Evolutionary conservation across 352 stramenopile species (phyloP).

Genomic region (Phytopythium kandeliae): DNA sequence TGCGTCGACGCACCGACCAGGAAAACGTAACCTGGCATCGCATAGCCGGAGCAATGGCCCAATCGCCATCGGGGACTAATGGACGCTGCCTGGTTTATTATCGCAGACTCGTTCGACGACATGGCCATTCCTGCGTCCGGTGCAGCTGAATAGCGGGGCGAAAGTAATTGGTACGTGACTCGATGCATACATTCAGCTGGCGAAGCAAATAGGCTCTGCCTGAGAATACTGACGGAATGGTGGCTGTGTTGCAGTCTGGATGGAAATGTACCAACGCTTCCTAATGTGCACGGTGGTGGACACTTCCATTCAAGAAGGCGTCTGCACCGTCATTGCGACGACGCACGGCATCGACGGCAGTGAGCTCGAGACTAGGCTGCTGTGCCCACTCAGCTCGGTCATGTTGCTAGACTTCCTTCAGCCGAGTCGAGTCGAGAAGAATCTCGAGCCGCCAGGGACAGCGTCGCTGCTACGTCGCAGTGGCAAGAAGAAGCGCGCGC

Average conservation of each 20-base stretch:
- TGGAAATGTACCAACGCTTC: constrained; percentile 33
- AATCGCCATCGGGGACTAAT: too few species aligned
- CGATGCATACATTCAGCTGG: too few species aligned
- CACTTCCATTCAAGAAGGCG: constrained; percentile 15
- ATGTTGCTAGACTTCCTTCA: constrained; percentile 48
- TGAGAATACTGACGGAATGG: too few species aligned
- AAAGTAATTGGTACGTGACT: constrained; percentile 24
- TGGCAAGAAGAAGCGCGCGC: constrained; percentile 3
- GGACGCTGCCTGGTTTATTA: background rate
- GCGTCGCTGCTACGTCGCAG: constrained; percentile 23
- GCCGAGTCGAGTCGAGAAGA: constrained; percentile 4
- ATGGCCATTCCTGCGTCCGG: constrained; percentile 2
- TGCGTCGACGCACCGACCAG: constrained; percentile 24
- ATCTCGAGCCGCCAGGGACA: background rate
- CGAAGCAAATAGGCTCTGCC: too few species aligned
- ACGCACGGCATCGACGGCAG: constrained; percentile 14
- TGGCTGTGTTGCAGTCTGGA: constrained; percentile 17
- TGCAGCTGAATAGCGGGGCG: constrained; percentile 13
- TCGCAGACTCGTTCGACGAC: background rate
- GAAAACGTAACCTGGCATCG: background rate
- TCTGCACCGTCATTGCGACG: constrained; percentile 20
- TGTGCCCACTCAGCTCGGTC: constrained; percentile 40
- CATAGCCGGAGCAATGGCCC: too few species aligned
- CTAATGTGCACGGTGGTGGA: constrained; percentile 24
- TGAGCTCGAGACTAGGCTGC: constrained; percentile 14